Conservation (phyloP, 805 yeast species). For the Teunomyces barrocoloradensis region DNA sequence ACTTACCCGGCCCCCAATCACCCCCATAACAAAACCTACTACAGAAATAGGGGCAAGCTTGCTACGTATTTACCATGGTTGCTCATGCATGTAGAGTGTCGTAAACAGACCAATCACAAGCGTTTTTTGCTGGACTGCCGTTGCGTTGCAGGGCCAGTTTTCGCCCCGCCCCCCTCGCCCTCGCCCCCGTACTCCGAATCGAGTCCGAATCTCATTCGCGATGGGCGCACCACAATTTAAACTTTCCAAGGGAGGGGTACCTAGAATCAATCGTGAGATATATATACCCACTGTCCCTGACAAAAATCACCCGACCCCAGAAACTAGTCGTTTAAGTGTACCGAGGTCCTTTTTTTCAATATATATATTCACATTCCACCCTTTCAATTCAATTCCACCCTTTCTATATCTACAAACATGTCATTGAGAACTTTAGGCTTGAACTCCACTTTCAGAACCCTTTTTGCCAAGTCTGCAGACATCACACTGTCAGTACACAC, state of each 20-base stretch:
- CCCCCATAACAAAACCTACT: background rate
- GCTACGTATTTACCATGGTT: background rate
- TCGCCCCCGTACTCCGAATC: background rate
- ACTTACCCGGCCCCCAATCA: background rate
- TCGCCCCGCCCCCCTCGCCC: background rate
- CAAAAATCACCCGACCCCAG: background rate
- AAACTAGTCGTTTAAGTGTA: background rate
- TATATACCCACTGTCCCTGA: background rate
- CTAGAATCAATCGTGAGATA: background rate
- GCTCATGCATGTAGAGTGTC: background rate
- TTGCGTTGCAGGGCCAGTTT: too few relatives aligned
- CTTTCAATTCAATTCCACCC: too few relatives aligned
- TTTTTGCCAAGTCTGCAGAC: conserved; percentile 33
- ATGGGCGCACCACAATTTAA: conserved; percentile 3
- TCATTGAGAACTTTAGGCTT: conserved; percentile 42
- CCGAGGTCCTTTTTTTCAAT: background rate
- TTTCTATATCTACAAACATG: conserved; percentile 18
- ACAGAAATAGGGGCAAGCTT: background rate
- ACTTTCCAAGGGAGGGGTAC: conserved; percentile 2
- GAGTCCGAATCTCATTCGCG: conserved; percentile 1
- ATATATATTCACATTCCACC: too few relatives aligned
- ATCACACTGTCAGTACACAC: conserved; percentile 33
- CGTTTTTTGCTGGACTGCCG: too few relatives aligned
- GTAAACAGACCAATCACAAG: background rate
- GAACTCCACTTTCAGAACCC: conserved; percentile 33